Evolutionary conservation across 768 basidiomycete species (phyloP).

Genomic region (Trichaptum fuscoviolaceum): DNA sequence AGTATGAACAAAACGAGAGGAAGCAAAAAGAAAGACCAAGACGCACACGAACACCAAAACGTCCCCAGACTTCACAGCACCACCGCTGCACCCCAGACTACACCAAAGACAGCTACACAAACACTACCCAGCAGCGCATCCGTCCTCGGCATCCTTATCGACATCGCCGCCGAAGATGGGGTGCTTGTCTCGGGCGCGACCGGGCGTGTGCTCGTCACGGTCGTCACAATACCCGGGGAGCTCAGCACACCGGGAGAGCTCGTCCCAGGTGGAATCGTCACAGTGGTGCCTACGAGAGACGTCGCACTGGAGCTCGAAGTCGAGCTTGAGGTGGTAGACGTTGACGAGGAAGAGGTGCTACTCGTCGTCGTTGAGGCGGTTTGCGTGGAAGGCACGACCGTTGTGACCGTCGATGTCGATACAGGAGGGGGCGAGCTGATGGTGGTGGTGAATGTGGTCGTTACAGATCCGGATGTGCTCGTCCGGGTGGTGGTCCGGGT

Average conservation of each 20-base stretch:
- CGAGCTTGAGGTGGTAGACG: not conserved
- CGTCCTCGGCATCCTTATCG: not conserved
- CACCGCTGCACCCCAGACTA: not conserved
- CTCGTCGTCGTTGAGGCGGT: not conserved
- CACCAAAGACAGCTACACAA: not conserved
- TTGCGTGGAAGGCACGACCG: not conserved
- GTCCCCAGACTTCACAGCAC: not conserved
- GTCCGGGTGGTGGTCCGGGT: not conserved
- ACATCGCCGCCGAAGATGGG: not conserved
- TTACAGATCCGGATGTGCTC: not conserved
- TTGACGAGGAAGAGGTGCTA: not conserved
- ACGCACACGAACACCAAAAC: not conserved
- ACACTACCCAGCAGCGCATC: not conserved
- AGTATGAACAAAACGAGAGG: not conserved
- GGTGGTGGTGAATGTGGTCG: not conserved
- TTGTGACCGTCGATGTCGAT: not conserved
- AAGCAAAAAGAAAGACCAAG: not conserved
- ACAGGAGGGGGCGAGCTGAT: not conserved
- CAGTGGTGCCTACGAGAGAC: not conserved
- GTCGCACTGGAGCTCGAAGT: not conserved
- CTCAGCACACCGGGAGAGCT: not conserved
- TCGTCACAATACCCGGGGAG: not conserved
- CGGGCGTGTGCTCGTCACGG: not conserved
- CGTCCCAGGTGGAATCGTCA: not conserved
- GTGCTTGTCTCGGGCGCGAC: not conserved